Evolutionary conservation across 805 yeast genomes (phyloP), one percentile per base, ranked within the genome.

Genomic region (Saccharomyces kudriavzevii): DNA sequence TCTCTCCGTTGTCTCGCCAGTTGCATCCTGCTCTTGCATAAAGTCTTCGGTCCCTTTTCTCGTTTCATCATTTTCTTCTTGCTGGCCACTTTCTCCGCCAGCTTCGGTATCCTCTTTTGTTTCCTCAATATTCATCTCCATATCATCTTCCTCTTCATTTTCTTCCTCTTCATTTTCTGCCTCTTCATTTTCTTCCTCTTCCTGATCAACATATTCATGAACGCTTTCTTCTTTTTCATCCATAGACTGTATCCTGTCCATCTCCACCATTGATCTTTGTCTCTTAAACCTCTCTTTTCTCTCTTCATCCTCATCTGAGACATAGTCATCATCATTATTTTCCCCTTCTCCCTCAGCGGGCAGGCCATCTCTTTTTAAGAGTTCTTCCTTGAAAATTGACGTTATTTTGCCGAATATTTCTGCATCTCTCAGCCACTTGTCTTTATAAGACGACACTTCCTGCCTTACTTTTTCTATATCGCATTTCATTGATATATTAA

Each of bases 361-460:
- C 22, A 35, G 22, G 22, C 24, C 43, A 47, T 61, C 56, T 54
- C 70, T 62, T 40, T 54, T 59, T 8, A 40, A 31, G 35, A 66
- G 53, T 52, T 65, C 70, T 14, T 60, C 68, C 35, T 60, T 62
- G 22, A 68, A 54, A 0, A 64, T 56, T 5, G 58, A 55, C 0
- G 67, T 58, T 22, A 68, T 60, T 43, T 61, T 64, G 2, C 59
- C 53, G 40, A 67, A 65, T 10, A 68, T 56, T 8, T 62, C 62
- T 3, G 69, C 69, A 58, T 67, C 68, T 29, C 65, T 60, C 27
- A 60, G 26, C 71, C 71, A 68, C 49, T 64, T 66, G 6, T 54
- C 54, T 47, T 65, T 66, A 45, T 64, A 67, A 3, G 45, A 35
- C 5, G 31, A 49, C 30, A 68, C 46, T 26, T 68, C 70, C 5